Percentiles rank a stretch among this genome's conserved stretches.
Conservation (phyloP, 2,329 filamentous ascomycete genomes). For the Colletotrichum truncatum region DNA sequence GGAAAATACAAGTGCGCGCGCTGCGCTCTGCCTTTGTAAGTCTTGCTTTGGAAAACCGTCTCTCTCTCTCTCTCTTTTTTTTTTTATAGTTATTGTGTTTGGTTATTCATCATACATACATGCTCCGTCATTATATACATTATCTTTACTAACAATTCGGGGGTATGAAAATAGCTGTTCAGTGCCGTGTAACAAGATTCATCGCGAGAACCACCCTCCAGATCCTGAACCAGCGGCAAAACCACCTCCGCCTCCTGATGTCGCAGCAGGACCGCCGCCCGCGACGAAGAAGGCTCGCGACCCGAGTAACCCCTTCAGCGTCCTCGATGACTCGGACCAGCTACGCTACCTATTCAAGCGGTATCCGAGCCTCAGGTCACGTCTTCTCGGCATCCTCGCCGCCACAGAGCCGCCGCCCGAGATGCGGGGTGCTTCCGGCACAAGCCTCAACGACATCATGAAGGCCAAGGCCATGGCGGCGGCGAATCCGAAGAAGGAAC, state of each 20-base stretch:
- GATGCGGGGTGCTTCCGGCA: slow-evolving; percentile 11
- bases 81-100: too few species aligned
- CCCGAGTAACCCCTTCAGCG: slow-evolving; percentile 56
- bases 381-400: slow-evolving; percentile 58
- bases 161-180: slow-evolving; percentile 58
- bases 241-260: too few species aligned
- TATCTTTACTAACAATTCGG: slow-evolving; percentile 18
- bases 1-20: slow-evolving; percentile 72
- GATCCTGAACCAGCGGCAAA: slow-evolving; percentile 43
- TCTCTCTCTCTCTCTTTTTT: too few species aligned
- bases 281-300: slow-evolving; percentile 29
- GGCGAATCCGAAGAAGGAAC: slow-evolving; percentile 43
- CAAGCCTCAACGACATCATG: slow-evolving; percentile 31
- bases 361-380: slow-evolving; percentile 59
- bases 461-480: slow-evolving; percentile 26
- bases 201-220: slow-evolving; percentile 59
- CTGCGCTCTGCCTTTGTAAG: slow-evolving; percentile 68
- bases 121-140: slow-evolving; percentile 15
- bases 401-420: slow-evolving; percentile 56
- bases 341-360: slow-evolving; percentile 60
- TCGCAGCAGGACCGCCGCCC: slow-evolving; percentile 42
- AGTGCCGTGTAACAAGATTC: slow-evolving; percentile 62
- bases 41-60: slow-evolving; percentile 19
- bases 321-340: slow-evolving; percentile 59
- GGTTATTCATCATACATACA: not conserved